Percentiles rank a stretch among this genome's conserved stretches.
phyloP scores from a whole-genome alignment of 2,329 filamentous ascomycete species.

The Thermoascus crustaceus region DNA sequence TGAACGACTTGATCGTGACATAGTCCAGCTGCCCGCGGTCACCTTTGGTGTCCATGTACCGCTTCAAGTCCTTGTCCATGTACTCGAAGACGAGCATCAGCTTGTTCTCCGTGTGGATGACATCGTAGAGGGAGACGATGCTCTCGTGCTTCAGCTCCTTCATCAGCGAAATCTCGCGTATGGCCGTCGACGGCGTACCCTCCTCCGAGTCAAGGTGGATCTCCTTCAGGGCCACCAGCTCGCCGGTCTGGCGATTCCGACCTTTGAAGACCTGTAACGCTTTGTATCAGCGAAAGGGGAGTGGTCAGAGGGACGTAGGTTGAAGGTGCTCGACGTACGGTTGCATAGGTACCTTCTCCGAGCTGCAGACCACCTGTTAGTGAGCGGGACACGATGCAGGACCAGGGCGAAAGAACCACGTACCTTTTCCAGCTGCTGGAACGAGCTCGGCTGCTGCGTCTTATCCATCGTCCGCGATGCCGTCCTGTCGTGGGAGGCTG shows the following conservation, averaged over 20 bases:
- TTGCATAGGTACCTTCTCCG: slow-evolving; percentile 97
- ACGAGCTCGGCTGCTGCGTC: slow-evolving; percentile 87
- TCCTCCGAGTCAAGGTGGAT: slow-evolving; percentile 98
- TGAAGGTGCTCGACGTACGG: slow-evolving; percentile 50
- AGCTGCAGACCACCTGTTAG: too few relatives aligned
- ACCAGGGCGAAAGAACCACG: slow-evolving; percentile 5
- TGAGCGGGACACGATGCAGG: too few relatives aligned
- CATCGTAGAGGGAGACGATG: slow-evolving; percentile 93
- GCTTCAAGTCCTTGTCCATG: slow-evolving; percentile 97
- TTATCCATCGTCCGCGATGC: slow-evolving; percentile 62
- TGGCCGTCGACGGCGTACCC: slow-evolving; percentile 92
- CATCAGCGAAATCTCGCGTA: slow-evolving; percentile 97
- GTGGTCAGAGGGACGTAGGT: slow-evolving; percentile 1
- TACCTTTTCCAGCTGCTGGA: slow-evolving; percentile 93
- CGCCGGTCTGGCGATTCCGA: slow-evolving; percentile 90
- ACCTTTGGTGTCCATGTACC: slow-evolving; percentile 93
- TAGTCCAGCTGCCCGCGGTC: slow-evolving; percentile 85
- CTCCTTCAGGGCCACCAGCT: slow-evolving; percentile 94
- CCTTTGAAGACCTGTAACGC: slow-evolving; percentile 83
- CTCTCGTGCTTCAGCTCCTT: slow-evolving; percentile 99
- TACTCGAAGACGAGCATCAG: slow-evolving; percentile 98
- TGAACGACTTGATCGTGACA: slow-evolving; percentile 93
- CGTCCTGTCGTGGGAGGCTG: slow-evolving; percentile 10
- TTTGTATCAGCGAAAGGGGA: slow-evolving; percentile 14
- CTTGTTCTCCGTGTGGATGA: slow-evolving; percentile 99